phyloP scores from a whole-genome alignment of 345 rosid genomes.

The Cardamine resedifolia region DNA sequence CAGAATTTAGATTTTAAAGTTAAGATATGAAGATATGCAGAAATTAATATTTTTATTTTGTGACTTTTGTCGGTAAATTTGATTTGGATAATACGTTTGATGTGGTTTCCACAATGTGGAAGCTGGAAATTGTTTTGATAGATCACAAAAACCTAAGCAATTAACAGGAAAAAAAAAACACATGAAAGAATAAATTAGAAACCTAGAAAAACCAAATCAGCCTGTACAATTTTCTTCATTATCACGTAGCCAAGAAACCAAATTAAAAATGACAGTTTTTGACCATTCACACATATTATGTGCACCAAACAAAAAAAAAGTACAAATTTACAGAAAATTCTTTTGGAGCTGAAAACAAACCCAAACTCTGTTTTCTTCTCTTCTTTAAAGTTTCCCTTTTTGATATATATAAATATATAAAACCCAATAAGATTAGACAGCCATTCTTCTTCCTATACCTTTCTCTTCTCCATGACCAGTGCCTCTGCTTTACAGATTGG shows the following conservation, averaged over 20 bases:
- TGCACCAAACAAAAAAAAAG: conserved; percentile 32
- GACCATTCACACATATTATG: conserved; percentile 40
- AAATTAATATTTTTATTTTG: not conserved
- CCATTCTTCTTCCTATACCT: conserved; percentile 36
- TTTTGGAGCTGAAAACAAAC: conserved; percentile 38
- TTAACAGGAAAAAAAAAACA: not conserved
- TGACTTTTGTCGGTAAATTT: not conserved
- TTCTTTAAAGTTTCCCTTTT: conserved; percentile 17
- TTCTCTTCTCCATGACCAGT: conserved; percentile 41
- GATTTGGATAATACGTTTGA: not conserved
- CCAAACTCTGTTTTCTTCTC: conserved; percentile 38
- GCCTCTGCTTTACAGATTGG: conserved; percentile 95
- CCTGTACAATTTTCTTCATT: conserved; percentile 33
- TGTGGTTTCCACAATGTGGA: not conserved
- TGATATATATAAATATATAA: conserved; percentile 24
- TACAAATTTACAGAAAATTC: conserved; percentile 40
- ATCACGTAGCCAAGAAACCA: conserved; percentile 29
- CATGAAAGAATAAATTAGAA: not conserved
- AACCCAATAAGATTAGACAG: conserved; percentile 25
- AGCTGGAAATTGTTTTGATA: not conserved
- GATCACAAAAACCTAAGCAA: not conserved
- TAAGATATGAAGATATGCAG: not conserved
- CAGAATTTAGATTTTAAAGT: too few species aligned
- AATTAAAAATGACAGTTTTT: conserved; percentile 24
- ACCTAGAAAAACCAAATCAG: conserved; percentile 14